Evolutionary conservation across 148 eudicot species (phyloP), one percentile per base, ranked within the genome.

Genomic region (Dianthus caryophyllus): DNA sequence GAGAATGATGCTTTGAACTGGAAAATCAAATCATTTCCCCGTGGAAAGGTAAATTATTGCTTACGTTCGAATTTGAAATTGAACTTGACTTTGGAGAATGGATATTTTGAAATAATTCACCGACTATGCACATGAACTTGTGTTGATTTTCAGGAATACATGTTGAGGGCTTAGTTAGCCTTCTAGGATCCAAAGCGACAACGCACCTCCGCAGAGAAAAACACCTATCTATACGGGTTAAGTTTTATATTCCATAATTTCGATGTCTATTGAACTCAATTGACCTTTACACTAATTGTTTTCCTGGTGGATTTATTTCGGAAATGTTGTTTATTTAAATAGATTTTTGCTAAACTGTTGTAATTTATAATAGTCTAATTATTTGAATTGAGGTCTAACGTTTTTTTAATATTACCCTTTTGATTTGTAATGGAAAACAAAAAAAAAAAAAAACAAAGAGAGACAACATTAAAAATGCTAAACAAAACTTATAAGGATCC

Each of bases 21-120:
- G 98, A 94, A 94, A 68, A 90, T 94, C 65, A 94, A 85, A 78
- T 94, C 98, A 61, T 94, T 94, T 75, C 97, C 98, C 46, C 96
- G 98, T 82, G 90, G 92, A 62, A 94, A 95, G 97, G 99, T 90
- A 73, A 47, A 68, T 16, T 14, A 39, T 44, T 47, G 27, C 49
- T 62, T 22, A 6, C 47, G 31, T 44, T 16, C 4, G 47, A 41
- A 24, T 65, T 61, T 43, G 29, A 21, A 20, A 21, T 13, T 61
- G 39, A 27, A 13, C 48, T 61, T 39, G 1, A 61, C 50, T 44
- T 15, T 22, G 39, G 38, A 71, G 39, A 29, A 27, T 60, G 13
- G 4, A 31, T 30, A 9, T 22, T 57, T 18, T n/a, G n/a, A 25
- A 18, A 20, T n/a, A 43, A 2, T 33, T 25, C 8, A 30, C 12